phyloP scores from a whole-genome alignment of 2,329 filamentous ascomycete genomes.

The Daldinia sp. region DNA sequence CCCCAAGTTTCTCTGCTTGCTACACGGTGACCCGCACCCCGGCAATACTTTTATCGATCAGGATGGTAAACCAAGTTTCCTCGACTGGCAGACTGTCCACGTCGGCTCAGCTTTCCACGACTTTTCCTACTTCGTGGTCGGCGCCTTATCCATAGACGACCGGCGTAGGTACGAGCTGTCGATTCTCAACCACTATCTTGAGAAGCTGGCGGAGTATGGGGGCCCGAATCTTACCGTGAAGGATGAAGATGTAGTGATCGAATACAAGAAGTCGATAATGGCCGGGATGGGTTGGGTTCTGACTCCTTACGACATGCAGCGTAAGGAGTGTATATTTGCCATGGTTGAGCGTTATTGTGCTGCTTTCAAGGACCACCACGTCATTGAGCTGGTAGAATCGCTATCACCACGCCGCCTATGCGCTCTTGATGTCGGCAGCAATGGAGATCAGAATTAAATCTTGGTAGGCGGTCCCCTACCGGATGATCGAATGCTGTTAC shows the following conservation, averaged over 20 bases:
- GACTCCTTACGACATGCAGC: conserved; percentile 43
- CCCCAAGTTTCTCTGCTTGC: too few species aligned
- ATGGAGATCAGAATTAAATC: too few species aligned
- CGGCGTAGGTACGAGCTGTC: conserved; percentile 43
- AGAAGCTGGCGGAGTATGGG: conserved; percentile 29
- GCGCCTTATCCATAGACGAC: conserved; percentile 43
- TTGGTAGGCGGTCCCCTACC: too few species aligned
- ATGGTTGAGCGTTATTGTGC: conserved; percentile 42
- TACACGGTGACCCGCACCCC: too few species aligned
- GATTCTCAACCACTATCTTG: conserved; percentile 44
- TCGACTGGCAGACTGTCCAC: conserved; percentile 45
- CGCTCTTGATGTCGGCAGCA: too few species aligned
- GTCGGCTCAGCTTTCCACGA: conserved; percentile 47
- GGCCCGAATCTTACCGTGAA: conserved; percentile 37
- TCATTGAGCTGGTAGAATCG: conserved; percentile 40
- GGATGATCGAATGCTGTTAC: too few species aligned
- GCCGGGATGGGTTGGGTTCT: conserved; percentile 44
- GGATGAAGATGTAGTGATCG: conserved; percentile 39
- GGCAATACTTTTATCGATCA: too few species aligned
- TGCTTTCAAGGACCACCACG: conserved; percentile 45
- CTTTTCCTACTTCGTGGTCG: conserved; percentile 44
- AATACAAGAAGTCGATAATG: conserved; percentile 44
- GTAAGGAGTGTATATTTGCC: conserved; percentile 41
- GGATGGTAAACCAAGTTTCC: too few species aligned
- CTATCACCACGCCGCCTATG: too few species aligned